Percentiles rank a stretch among this genome's conserved stretches.
phyloP scores from a whole-genome alignment of 1,284 basidiomycete species.

The Sutorius eximius region DNA sequence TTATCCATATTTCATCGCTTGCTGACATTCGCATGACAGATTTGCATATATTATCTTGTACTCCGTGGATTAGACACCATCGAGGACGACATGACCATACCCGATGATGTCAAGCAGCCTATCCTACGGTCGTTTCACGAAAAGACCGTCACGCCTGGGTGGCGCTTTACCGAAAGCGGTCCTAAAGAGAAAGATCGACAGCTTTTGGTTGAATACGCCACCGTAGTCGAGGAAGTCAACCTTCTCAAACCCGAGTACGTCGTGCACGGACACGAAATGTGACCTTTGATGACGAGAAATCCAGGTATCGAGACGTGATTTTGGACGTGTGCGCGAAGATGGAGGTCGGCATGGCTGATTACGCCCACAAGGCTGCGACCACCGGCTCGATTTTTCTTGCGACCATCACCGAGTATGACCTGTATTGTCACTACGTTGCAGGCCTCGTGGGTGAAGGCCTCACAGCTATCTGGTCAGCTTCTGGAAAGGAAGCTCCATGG shows the following conservation, averaged over 20 bases:
- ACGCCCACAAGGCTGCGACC: constrained; percentile 78
- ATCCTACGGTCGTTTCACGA: constrained; percentile 84
- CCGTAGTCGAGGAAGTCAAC: constrained; percentile 82
- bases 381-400: constrained; percentile 70
- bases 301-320: constrained; percentile 81
- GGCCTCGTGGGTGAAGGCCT: constrained; percentile 97
- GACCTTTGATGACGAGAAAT: background rate
- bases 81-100: constrained; percentile 98
- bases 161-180: constrained; percentile 84
- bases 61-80: constrained; percentile 93
- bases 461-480: constrained; percentile 87
- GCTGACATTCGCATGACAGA: constrained; percentile 44
- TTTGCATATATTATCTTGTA: constrained; percentile 95
- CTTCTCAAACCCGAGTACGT: constrained; percentile 64
- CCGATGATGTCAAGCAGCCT: constrained; percentile 84
- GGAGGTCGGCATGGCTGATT: constrained; percentile 96
- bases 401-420: constrained; percentile 84
- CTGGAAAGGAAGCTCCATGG: constrained; percentile 80
- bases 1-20: background rate
- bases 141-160: constrained; percentile 81
- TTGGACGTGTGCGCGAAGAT: constrained; percentile 83
- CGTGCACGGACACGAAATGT: background rate
- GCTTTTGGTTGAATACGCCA: constrained; percentile 85
- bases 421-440: constrained; percentile 99
- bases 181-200: constrained; percentile 90